phyloP scores from a whole-genome alignment of 1,284 basidiomycete species.

The Trichosporon sp. region DNA sequence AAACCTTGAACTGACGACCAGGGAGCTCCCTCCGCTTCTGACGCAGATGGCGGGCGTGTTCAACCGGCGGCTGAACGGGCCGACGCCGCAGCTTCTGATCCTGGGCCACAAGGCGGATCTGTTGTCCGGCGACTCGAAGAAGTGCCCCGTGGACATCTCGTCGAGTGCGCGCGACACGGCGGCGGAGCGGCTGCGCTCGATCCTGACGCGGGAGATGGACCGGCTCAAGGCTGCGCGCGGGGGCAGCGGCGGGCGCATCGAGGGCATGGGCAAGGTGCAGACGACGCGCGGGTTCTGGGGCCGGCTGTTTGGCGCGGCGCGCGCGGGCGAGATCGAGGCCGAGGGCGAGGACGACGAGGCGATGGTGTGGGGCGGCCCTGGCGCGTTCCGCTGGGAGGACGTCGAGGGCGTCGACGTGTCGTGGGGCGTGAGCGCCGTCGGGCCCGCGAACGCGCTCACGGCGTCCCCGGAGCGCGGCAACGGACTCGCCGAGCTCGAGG shows the following conservation, averaged over 20 bases:
- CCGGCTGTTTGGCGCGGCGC: slow-evolving; percentile 24
- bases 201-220: slow-evolving; percentile 48
- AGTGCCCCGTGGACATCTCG: slow-evolving; percentile 20
- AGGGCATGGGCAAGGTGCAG: slow-evolving; percentile 41
- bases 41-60: slow-evolving; percentile 30
- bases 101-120: slow-evolving; percentile 47
- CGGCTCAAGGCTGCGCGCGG: slow-evolving; percentile 40
- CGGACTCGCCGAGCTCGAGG: slow-evolving; percentile 38
- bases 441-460: slow-evolving; percentile 14
- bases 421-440: slow-evolving; percentile 36
- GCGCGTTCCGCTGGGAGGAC: slow-evolving; percentile 43
- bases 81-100: slow-evolving; percentile 37
- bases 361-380: slow-evolving; percentile 42
- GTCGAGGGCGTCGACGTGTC: slow-evolving; percentile 45
- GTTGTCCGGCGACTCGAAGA: slow-evolving; percentile 14
- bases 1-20: slow-evolving; percentile 12
- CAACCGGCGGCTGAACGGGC: slow-evolving; percentile 18
- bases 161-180: slow-evolving; percentile 26
- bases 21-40: slow-evolving; percentile 44
- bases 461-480: slow-evolving; percentile 22
- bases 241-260: slow-evolving; percentile 39
- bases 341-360: slow-evolving; percentile 8
- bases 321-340: background rate
- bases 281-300: slow-evolving; percentile 24
- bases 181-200: slow-evolving; percentile 34